These are phyloP conservation scores for Neoscytalidium dimidiatum DNA, from an alignment of 2,329 filamentous ascomycete species.

Conservation along the genomic window DNA sequence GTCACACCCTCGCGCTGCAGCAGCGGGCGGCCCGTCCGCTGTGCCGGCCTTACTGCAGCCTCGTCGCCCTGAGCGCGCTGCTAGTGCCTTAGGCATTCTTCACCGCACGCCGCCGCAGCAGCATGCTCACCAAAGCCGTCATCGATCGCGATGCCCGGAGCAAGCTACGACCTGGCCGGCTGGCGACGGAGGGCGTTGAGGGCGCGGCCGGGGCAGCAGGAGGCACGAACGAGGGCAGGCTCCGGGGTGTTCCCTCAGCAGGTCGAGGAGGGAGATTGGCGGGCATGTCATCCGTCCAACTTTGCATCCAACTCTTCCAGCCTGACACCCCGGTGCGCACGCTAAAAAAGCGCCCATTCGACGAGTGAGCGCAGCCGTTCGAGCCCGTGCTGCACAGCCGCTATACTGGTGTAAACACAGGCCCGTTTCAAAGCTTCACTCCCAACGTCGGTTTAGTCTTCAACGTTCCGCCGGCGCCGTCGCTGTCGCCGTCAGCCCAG, in stretches of 20 bases:
- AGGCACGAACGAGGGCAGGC: neutral
- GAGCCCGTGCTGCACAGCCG: neutral
- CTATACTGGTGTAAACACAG: slow-evolving; percentile 1
- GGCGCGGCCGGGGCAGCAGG: neutral
- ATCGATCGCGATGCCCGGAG: neutral
- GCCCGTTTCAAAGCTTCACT: neutral
- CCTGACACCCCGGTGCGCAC: slow-evolving; percentile 7
- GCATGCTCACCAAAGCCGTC: no score
- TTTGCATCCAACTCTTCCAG: slow-evolving; percentile 4
- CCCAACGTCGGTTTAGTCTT: slow-evolving; percentile 5
- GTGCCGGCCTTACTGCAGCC: slow-evolving; percentile 9
- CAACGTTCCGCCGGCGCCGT: neutral
- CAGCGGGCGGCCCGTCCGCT: slow-evolving; percentile 12
- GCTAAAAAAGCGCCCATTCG: slow-evolving; percentile 13
- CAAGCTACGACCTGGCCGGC: neutral
- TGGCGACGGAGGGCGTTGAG: neutral
- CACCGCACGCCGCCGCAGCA: neutral
- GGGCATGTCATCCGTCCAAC: slow-evolving; percentile 10
- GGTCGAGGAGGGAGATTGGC: slow-evolving; percentile 4
- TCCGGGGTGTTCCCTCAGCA: neutral
- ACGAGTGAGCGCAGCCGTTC: neutral
- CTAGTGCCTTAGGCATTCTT: slow-evolving; percentile 16
- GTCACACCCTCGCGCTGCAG: slow-evolving; percentile 3
- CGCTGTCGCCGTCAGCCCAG: neutral
- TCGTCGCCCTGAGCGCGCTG: neutral